Evolutionary conservation across 306 rosid species (phyloP).

Genomic region (Lablab purpureus): DNA sequence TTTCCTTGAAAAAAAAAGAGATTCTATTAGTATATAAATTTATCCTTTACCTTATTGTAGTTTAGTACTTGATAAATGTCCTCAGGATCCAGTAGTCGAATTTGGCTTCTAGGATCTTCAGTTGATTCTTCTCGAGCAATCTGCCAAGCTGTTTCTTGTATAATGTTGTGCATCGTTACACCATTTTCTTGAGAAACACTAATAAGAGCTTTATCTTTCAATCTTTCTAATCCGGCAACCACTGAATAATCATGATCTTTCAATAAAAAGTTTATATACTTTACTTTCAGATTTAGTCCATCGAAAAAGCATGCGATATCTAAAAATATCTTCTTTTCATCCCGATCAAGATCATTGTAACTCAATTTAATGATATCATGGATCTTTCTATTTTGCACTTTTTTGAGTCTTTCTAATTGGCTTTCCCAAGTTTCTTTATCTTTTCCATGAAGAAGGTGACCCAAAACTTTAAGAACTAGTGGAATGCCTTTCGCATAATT

Average conservation of each 20-base stretch:
- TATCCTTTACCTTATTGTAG: constrained; percentile 18
- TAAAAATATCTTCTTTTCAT: constrained; percentile 33
- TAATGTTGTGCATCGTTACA: constrained; percentile 31
- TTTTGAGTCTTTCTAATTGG: neutral
- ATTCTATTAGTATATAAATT: neutral
- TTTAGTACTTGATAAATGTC: constrained; percentile 24
- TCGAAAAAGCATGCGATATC: constrained; percentile 42
- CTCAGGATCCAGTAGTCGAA: neutral
- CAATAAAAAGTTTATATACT: neutral
- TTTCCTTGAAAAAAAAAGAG: neutral
- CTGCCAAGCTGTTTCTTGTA: constrained; percentile 42
- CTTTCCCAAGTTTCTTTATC: constrained; percentile 28
- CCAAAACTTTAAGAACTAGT: constrained; percentile 32
- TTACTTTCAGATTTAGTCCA: constrained; percentile 8
- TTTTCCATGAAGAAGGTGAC: neutral
- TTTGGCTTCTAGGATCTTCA: neutral
- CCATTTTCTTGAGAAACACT: neutral
- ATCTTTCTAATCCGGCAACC: constrained; percentile 4
- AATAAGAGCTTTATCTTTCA: constrained; percentile 38
- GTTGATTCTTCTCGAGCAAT: constrained; percentile 39
- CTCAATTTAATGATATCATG: constrained; percentile 1
- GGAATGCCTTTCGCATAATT: constrained; percentile 24
- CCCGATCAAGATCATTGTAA: neutral
- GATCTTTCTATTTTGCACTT: neutral
- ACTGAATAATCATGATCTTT: constrained; percentile 1